These are phyloP conservation scores for Lactarius hengduanensis DNA, from an alignment of 768 basidiomycete genomes.

Conservation along the genomic window DNA sequence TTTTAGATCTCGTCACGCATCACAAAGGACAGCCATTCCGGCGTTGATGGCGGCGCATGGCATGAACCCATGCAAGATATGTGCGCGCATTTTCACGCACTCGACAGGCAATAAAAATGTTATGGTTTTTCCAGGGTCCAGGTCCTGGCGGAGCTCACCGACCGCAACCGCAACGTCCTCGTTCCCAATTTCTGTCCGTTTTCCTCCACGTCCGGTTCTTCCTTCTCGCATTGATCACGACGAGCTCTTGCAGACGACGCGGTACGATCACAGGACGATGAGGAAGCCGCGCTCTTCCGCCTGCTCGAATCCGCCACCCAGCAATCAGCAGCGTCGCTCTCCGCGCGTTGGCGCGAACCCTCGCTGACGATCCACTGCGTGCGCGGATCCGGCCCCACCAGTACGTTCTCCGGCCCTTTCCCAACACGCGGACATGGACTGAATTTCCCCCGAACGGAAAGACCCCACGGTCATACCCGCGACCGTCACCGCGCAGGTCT, in stretches of 20 bases:
- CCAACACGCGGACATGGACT: not conserved
- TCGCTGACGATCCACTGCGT: slow-evolving; percentile 87
- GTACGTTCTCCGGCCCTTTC: slow-evolving; percentile 40
- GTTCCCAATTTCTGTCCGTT: slow-evolving; percentile 77
- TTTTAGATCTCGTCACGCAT: slow-evolving; percentile 62
- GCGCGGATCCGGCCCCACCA: slow-evolving; percentile 76
- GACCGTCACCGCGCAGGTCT: slow-evolving; percentile 79
- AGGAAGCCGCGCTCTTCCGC: slow-evolving; percentile 67
- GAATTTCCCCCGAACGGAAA: slow-evolving; percentile 31
- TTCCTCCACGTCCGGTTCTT: not conserved
- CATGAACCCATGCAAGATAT: slow-evolving; percentile 94
- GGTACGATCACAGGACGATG: slow-evolving; percentile 65
- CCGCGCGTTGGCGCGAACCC: slow-evolving; percentile 85
- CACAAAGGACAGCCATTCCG: slow-evolving; percentile 83
- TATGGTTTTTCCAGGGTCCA: slow-evolving; percentile 55
- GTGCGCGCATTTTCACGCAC: slow-evolving; percentile 40
- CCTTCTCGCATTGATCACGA: not conserved
- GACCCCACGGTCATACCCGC: slow-evolving; percentile 90
- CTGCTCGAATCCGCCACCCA: slow-evolving; percentile 68
- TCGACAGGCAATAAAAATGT: not conserved
- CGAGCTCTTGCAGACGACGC: slow-evolving; percentile 54
- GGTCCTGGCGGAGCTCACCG: slow-evolving; percentile 68
- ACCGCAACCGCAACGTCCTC: slow-evolving; percentile 55
- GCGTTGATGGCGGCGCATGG: slow-evolving; percentile 87
- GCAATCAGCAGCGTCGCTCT: slow-evolving; percentile 63